A percentile compares a stretch with the other conserved stretches of the same genome.
Conservation (phyloP, 2,329 filamentous ascomycete genomes). For the Rhinocladiella similis region DNA sequence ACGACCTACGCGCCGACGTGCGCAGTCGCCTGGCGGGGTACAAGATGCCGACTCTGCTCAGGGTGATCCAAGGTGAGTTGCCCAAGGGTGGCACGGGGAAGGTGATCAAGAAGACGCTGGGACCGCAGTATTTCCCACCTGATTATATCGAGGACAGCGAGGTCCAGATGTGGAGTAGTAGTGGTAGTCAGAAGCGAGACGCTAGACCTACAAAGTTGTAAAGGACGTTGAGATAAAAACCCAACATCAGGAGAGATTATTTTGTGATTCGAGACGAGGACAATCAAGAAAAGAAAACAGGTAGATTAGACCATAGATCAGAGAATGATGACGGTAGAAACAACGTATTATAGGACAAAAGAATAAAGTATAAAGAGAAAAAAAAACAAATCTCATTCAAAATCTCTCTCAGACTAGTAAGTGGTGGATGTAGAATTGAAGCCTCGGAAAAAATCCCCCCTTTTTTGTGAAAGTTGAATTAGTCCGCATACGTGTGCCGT, state of each 20-base stretch:
- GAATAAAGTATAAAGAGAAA: no score
- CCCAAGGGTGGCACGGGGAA: constrained; percentile 52
- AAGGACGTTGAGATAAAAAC: background rate
- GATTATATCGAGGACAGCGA: constrained; percentile 31
- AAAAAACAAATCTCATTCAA: background rate
- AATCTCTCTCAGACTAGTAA: no score
- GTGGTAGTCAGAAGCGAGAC: constrained; percentile 2
- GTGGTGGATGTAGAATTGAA: no score
- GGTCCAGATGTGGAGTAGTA: constrained; percentile 35
- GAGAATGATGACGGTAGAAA: no score
- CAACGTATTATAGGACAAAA: no score
- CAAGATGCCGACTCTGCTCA: constrained; percentile 51
- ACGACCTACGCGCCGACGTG: constrained; percentile 45
- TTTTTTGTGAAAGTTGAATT: no score
- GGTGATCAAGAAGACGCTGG: constrained; percentile 52
- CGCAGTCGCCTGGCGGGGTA: constrained; percentile 47
- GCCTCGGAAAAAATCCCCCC: no score
- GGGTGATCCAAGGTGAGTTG: constrained; percentile 46
- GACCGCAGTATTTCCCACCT: constrained; percentile 40
- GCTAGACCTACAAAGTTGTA: constrained; percentile 21
- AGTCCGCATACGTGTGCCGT: no score
- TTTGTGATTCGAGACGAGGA: no score
- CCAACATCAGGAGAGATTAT: no score
- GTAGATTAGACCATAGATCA: no score
- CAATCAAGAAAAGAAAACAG: no score